phyloP scores from a whole-genome alignment of 2,329 filamentous ascomycete genomes.

The Neonectria faginata region DNA sequence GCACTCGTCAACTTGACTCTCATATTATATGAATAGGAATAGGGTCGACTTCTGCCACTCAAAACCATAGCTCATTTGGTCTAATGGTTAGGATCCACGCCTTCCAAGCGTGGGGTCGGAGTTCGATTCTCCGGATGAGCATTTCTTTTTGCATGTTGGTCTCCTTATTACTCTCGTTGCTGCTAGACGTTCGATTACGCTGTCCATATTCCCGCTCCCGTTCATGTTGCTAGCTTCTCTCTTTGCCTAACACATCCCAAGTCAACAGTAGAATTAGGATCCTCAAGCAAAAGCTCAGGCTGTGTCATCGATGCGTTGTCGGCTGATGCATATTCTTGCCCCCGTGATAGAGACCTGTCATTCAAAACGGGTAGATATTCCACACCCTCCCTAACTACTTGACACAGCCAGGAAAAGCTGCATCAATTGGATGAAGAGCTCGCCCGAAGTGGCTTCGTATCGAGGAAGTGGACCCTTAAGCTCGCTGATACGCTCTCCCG shows the following conservation, averaged over 20 bases:
- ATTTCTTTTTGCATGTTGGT: background rate
- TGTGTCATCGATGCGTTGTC: background rate
- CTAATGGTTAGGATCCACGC: constrained; percentile 14
- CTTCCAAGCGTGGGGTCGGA: constrained; percentile 22
- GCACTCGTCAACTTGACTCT: background rate
- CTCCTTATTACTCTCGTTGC: background rate
- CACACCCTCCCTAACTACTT: too few relatives aligned
- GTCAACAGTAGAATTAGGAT: background rate
- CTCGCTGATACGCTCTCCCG: constrained; percentile 10
- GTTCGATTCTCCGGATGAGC: constrained; percentile 19
- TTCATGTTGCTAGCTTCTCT: background rate
- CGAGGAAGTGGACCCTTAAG: background rate
- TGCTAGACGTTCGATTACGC: background rate
- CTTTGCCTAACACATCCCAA: background rate
- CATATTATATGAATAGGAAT: background rate
- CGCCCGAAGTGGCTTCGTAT: too few relatives aligned
- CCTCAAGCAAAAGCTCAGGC: background rate
- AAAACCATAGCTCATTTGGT: constrained; percentile 6
- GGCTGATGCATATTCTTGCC: background rate
- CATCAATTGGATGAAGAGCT: too few relatives aligned
- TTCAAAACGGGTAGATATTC: too few relatives aligned
- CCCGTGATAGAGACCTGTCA: too few relatives aligned
- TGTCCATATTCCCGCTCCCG: background rate
- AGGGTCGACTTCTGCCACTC: background rate
- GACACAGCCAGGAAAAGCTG: too few relatives aligned